These are phyloP conservation scores for Boehmeria nivea DNA, from an alignment of 306 rosid species.

Conservation along the genomic window DNA sequence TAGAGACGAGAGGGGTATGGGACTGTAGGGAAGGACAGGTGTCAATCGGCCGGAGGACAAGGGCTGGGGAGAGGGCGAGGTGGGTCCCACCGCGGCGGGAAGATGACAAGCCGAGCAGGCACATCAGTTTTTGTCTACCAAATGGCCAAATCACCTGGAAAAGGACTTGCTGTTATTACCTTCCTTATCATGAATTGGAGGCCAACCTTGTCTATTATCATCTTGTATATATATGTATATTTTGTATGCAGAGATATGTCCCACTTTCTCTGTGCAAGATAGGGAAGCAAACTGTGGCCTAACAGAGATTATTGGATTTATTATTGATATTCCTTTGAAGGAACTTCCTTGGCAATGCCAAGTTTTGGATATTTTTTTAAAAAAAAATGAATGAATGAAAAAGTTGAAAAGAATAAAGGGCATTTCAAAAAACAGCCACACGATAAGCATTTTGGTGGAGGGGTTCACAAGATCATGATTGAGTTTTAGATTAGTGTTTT, in stretches of 20 bases:
- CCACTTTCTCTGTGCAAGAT: background rate
- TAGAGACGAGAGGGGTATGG: conserved; percentile 4
- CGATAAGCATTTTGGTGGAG: background rate
- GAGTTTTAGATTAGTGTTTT: background rate
- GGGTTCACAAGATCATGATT: background rate
- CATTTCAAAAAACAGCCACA: background rate
- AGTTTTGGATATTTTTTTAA: too few species aligned
- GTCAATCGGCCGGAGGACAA: conserved; percentile 25
- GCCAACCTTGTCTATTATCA: conserved; percentile 34
- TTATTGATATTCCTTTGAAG: background rate
- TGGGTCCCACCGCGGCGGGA: conserved; percentile 1
- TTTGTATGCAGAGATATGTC: background rate
- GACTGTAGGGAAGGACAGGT: conserved; percentile 19
- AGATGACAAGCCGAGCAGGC: conserved; percentile 29
- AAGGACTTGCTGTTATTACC: conserved; percentile 20
- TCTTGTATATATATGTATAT: background rate
- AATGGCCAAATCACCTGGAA: conserved; percentile 28
- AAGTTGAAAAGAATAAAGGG: background rate
- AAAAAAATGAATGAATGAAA: background rate
- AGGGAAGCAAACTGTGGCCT: background rate
- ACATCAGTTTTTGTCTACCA: conserved; percentile 34
- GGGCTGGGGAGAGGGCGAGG: conserved; percentile 9
- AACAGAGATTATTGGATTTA: background rate
- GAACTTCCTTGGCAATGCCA: background rate
- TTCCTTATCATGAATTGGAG: conserved; percentile 24